Evolutionary conservation across 257 asterid genomes (phyloP).

Genomic region (Nicotiana tomentosiformis): DNA sequence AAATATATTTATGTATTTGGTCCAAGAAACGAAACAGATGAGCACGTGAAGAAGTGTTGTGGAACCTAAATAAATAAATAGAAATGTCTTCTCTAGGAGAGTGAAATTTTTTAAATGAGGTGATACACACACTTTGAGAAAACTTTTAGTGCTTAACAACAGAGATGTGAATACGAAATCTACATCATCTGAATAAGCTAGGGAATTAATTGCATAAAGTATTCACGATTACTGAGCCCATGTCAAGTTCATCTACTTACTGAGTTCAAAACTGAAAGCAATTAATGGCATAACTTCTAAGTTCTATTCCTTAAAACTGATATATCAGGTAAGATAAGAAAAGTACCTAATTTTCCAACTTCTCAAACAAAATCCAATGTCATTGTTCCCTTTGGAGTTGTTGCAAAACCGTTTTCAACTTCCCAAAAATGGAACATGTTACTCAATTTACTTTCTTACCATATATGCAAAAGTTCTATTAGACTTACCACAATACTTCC

Average conservation of each 20-base stretch:
- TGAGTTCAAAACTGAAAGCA: background rate
- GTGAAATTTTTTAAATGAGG: background rate
- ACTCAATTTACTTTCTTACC: background rate
- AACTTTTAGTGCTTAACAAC: background rate
- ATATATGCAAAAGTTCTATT: background rate
- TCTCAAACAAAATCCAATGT: background rate
- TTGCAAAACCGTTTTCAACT: background rate
- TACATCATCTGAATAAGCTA: background rate
- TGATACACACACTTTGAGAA: background rate
- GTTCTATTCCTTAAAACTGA: background rate
- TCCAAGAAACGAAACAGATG: background rate
- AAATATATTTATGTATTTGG: background rate
- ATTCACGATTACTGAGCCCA: background rate
- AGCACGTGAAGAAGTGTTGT: background rate
- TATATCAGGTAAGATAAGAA: background rate
- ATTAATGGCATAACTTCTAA: background rate
- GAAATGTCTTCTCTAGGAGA: background rate
- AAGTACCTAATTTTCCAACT: background rate
- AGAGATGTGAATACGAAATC: background rate
- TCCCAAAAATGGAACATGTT: background rate
- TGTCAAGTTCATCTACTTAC: background rate
- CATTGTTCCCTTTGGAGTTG: background rate
- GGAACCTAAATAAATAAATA: background rate
- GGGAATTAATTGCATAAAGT: background rate
- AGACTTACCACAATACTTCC: background rate